Conservation (phyloP, 805 yeast genomes). For the Wickerhamiella lipophila region DNA sequence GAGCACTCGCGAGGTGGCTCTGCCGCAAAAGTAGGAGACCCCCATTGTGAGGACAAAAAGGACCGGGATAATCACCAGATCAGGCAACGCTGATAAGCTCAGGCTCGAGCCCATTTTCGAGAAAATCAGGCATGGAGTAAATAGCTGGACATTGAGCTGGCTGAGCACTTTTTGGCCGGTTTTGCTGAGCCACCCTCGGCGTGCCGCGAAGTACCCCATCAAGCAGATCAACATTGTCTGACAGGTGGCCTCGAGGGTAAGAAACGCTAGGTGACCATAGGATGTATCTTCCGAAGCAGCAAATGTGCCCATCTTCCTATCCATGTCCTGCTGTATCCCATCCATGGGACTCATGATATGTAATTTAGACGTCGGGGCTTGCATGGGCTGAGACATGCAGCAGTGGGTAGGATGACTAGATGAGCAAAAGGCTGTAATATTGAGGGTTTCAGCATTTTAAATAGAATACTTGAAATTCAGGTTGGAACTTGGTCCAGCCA, state of each 20-base stretch:
- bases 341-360: slow-evolving; percentile 9
- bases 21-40: slow-evolving; percentile 56
- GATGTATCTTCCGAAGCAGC: slow-evolving; percentile 18
- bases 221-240: slow-evolving; percentile 80
- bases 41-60: slow-evolving; percentile 73
- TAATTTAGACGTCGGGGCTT: not conserved
- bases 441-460: too few relatives aligned
- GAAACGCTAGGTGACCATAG: slow-evolving; percentile 34
- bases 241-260: slow-evolving; percentile 82
- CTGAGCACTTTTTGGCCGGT: slow-evolving; percentile 68
- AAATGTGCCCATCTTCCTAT: too few relatives aligned
- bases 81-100: slow-evolving; percentile 63
- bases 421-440: too few relatives aligned
- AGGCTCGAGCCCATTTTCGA: slow-evolving; percentile 58
- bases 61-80: slow-evolving; percentile 72
- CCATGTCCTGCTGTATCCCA: slow-evolving; percentile 3
- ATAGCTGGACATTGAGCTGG: slow-evolving; percentile 71
- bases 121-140: slow-evolving; percentile 92
- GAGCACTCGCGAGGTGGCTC: slow-evolving; percentile 39
- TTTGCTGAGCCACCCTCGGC: slow-evolving; percentile 52
- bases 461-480: too few relatives aligned
- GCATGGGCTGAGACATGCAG: not conserved
- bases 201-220: slow-evolving; percentile 78
- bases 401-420: too few relatives aligned
- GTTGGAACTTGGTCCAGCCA: too few relatives aligned